Evolutionary conservation across 1,284 basidiomycete genomes (phyloP), one percentile per base, ranked within the genome.

Genomic region (Papiliotrema nemorosa): DNA sequence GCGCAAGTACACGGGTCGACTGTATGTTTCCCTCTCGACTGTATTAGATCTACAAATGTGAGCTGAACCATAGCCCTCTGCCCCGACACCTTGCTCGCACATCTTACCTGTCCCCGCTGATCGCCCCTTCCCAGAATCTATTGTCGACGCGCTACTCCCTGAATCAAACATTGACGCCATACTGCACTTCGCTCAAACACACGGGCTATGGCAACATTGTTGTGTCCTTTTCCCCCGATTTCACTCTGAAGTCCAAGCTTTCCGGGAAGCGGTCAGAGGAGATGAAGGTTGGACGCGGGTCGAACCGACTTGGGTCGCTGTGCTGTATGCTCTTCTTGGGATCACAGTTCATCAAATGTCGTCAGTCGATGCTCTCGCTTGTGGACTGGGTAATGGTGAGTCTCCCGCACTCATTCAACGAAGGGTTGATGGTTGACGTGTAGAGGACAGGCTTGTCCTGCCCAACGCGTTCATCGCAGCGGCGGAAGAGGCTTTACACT

Each of bases 341-440:
- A 56, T 61, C 20, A 51, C 57, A 5, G 50, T 61, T 4, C 59
- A 61, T 50, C 59, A 61, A 48, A 61, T 61, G 59, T 50, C 34
- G 3, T 48, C 53, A 12, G 31, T 38, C 4, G 40, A 58, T 27
- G 54, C 57, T 3, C 27, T 34, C 7, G 27, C 14, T 7, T 58
- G 57, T 38, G 59, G 57, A 5, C 46, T 61, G 14, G 24, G 39
- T n/a, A 42, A 55, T 18, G 49, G 57, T 58, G 36, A 49, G 59
- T 20, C 18, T 13, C n/a, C 16, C 4, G 27, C 44, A 38, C 12
- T 47, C n/a, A n/a, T n/a, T n/a, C n/a, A n/a, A n/a, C n/a, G n/a
- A n/a, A n/a, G n/a, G n/a, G 14, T 20, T 49, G 18, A 26, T 24
- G 6, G 2, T 3, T 10, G 16, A 13, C 12, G n/a, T 4, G 26